Percentiles rank a stretch among this genome's conserved stretches.
Conservation (phyloP, 345 rosid genomes). For the Boechera retrofracta region DNA sequence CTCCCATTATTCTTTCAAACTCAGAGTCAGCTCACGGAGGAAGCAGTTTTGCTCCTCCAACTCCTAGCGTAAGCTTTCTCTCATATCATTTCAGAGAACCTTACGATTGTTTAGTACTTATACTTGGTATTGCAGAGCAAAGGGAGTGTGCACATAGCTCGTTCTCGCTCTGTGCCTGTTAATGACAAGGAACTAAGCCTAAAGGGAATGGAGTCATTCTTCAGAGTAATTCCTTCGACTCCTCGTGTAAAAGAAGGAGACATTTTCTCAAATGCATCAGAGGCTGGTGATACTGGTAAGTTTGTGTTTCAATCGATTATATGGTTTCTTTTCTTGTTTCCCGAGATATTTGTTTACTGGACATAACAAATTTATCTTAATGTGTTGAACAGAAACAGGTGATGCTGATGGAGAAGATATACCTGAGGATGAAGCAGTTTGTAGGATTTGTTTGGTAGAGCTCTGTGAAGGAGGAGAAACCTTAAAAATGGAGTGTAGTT, state of each 20-base stretch:
- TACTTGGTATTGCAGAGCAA: constrained; percentile 58
- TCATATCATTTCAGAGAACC: not conserved
- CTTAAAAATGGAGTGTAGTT: constrained; percentile 96
- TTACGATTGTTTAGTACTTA: constrained; percentile 17
- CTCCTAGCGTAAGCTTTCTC: constrained; percentile 61
- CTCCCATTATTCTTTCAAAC: constrained; percentile 51
- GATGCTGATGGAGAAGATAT: constrained; percentile 84
- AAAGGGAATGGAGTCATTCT: constrained; percentile 86
- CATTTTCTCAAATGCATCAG: constrained; percentile 46
- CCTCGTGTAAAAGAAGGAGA: constrained; percentile 80
- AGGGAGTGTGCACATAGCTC: constrained; percentile 57
- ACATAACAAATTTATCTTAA: not conserved
- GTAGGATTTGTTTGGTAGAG: constrained; percentile 91
- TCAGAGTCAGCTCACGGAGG: constrained; percentile 57
- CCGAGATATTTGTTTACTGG: not conserved
- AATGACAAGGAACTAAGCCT: constrained; percentile 66
- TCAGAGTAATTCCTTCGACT: constrained; percentile 82
- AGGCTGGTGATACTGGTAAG: constrained; percentile 55
- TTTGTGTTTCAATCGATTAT: not conserved
- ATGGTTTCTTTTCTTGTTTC: not conserved
- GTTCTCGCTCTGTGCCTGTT: constrained; percentile 88
- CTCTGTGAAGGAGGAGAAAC: constrained; percentile 96
- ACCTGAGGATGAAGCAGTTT: constrained; percentile 92
- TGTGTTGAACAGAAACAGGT: constrained; percentile 53
- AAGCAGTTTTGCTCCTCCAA: constrained; percentile 48